A percentile compares a stretch with the other conserved stretches of the same genome.
Evolutionary conservation across 2,329 filamentous ascomycete genomes (phyloP).

Genomic region (Leptodontidium sp.): DNA sequence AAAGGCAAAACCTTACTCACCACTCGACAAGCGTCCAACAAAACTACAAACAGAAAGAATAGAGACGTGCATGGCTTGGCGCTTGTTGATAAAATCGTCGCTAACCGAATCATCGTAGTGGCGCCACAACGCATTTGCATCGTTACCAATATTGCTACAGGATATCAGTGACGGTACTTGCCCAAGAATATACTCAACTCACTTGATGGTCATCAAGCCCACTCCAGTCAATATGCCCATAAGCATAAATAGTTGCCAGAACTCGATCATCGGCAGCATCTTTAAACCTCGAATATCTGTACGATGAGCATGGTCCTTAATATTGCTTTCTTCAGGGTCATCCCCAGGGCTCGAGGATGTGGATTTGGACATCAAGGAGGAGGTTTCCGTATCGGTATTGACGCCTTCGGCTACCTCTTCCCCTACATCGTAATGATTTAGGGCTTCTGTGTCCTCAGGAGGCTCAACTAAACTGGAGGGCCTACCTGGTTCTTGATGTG

Average conservation of each 20-base stretch:
- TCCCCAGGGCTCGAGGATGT: slow-evolving; percentile 59
- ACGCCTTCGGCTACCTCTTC: slow-evolving; percentile 43
- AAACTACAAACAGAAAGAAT: slow-evolving; percentile 93
- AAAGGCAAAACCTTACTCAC: slow-evolving; percentile 53
- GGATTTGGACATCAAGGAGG: slow-evolving; percentile 78
- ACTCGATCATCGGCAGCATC: slow-evolving; percentile 76
- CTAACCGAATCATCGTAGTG: slow-evolving; percentile 79
- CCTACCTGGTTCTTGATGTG: slow-evolving; percentile 71
- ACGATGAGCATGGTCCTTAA: slow-evolving; percentile 78
- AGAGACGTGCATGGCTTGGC: slow-evolving; percentile 91
- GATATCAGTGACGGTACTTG: slow-evolving; percentile 11
- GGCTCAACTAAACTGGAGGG: slow-evolving; percentile 49
- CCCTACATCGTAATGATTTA: slow-evolving; percentile 44
- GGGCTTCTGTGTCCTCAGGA: slow-evolving; percentile 43
- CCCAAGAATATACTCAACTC: slow-evolving; percentile 50
- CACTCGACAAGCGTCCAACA: slow-evolving; percentile 78
- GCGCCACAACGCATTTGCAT: slow-evolving; percentile 86
- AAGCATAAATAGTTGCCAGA: slow-evolving; percentile 89
- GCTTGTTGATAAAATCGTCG: slow-evolving; percentile 78
- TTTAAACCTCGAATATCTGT: slow-evolving; percentile 89
- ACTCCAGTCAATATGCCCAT: slow-evolving; percentile 93
- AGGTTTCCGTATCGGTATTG: slow-evolving; percentile 68
- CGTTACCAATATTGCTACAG: slow-evolving; percentile 89
- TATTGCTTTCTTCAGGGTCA: slow-evolving; percentile 56
- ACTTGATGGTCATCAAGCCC: slow-evolving; percentile 99